Evolutionary conservation across 139 green algal genomes (phyloP), one percentile per base, ranked within the genome.

Genomic region (Volvox reticuliferus): DNA sequence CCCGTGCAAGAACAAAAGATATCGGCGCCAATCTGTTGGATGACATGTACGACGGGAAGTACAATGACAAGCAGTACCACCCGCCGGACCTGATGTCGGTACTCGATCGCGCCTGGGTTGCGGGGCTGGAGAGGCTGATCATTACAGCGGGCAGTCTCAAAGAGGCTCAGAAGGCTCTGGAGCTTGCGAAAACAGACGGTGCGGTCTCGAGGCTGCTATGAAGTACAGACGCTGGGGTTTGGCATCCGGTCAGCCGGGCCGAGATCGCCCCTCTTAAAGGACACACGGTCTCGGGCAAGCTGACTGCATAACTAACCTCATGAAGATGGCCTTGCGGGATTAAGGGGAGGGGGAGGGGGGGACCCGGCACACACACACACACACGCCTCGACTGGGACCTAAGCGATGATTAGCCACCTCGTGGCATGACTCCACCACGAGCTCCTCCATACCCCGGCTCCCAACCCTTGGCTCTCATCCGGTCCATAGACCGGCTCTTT

Each of bases 11-110:
- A 55, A 14, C 44, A 55, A 55, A 55, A 94, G 96, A 98, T 79
- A 97, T 98, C 33, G 97, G 96, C 0, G 96, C 95, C 16, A 98
- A 98, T 80, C 89, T 98, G 90, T 85, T 95, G 36, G 96, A 98
- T 87, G 32, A 50, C 5, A 97, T 98, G 97, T 98, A 96, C 85
- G 36, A 89, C 61, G 97, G 96, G 12, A 1, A 88, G 21, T 98
- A 98, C 77, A 91, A 97, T 69, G 96, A 93, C 55, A 96, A 97
- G 80, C 9, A 19, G 13, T 95, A 95, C 81, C 96, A 97, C 78
- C 30, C 93, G 20, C 88, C 92, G 0, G 96, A 98, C 89, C 88
- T 98, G 73, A 30, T 89, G 5, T 61, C 50, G 0, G 96, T 98
- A 68, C 93, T 98, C 21, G 12, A 95, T 16, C 94, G 96, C 0